Conservation (phyloP, 257 asterid species). For the Ajuga chamaepitys region DNA sequence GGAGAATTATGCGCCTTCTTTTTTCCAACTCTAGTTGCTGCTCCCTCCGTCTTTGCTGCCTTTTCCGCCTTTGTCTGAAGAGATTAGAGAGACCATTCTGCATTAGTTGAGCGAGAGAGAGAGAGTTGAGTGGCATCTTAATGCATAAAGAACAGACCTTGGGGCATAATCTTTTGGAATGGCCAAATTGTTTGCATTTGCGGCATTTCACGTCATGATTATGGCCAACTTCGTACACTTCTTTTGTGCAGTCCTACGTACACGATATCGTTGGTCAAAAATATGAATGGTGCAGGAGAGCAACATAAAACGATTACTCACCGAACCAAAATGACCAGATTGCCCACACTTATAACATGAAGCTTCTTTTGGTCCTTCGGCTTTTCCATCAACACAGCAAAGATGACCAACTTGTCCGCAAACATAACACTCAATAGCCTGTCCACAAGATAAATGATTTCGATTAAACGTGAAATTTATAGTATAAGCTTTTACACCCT, state of each 20-base stretch:
- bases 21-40: not conserved
- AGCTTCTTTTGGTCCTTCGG: constrained; percentile 19
- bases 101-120: not conserved
- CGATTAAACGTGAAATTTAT: constrained; percentile 8
- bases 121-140: not conserved
- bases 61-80: not conserved
- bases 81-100: not conserved
- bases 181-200: constrained; percentile 18
- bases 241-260: constrained; percentile 25
- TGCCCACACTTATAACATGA: constrained; percentile 48
- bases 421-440: constrained; percentile 35
- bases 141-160: constrained; percentile 7
- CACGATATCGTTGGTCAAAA: not conserved
- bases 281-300: not conserved
- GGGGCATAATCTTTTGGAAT: not conserved
- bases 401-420: constrained; percentile 44
- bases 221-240: not conserved
- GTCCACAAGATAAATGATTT: constrained; percentile 15
- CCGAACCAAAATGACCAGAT: constrained; percentile 35
- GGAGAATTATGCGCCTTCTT: constrained; percentile 6
- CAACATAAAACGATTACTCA: constrained; percentile 12
- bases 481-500: not conserved
- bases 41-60: not conserved
- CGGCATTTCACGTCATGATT: constrained; percentile 11
- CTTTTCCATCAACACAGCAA: constrained; percentile 28